Conservation (phyloP, 495 filamentous ascomycete species). For the Neurospora terricola region DNA sequence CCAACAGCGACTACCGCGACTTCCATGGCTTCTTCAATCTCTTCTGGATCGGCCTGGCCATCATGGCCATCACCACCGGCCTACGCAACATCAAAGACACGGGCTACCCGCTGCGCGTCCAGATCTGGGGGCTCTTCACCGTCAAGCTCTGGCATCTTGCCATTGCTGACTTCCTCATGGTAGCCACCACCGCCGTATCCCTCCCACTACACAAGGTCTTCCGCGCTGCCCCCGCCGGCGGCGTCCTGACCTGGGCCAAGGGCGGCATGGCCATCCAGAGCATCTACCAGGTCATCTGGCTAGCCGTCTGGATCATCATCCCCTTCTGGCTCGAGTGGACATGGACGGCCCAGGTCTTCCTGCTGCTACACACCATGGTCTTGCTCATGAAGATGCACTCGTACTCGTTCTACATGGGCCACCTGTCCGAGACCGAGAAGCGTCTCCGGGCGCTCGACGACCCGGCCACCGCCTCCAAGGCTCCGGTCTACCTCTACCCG, state of each 20-base stretch:
- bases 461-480: constrained; percentile 56
- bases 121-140: constrained; percentile 80
- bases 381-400: constrained; percentile 99
- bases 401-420: constrained; percentile 95
- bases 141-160: constrained; percentile 81
- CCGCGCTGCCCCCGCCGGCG: constrained; percentile 35
- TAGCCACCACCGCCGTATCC: constrained; percentile 56
- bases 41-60: constrained; percentile 92
- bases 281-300: constrained; percentile 68
- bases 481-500: constrained; percentile 67
- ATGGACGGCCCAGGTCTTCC: constrained; percentile 88
- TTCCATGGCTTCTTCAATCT: constrained; percentile 96
- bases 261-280: constrained; percentile 76
- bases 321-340: constrained; percentile 88
- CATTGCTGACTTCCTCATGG: constrained; percentile 77
- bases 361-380: constrained; percentile 81
- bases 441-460: constrained; percentile 71
- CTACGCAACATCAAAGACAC: constrained; percentile 92
- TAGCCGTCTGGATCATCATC: constrained; percentile 75
- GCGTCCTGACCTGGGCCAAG: constrained; percentile 59
- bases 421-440: constrained; percentile 77
- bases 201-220: constrained; percentile 69
- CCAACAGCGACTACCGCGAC: constrained; percentile 79
- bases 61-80: constrained; percentile 91
- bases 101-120: constrained; percentile 68